A percentile compares a stretch with the other conserved stretches of the same genome.
Evolutionary conservation across 78 protist genomes (phyloP).

Genomic region (Speleostelium caveatum): DNA sequence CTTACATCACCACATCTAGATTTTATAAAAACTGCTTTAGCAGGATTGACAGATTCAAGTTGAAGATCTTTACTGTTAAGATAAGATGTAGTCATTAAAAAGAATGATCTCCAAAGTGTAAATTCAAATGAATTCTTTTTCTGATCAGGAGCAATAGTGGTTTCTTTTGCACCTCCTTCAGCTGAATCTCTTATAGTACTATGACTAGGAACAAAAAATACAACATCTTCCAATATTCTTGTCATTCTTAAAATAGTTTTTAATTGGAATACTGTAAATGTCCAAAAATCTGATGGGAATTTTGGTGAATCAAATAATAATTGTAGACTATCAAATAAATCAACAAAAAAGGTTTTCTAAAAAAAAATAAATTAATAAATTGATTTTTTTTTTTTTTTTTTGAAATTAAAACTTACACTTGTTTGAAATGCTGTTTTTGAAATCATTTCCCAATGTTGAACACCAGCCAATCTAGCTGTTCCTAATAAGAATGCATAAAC

Average conservation of each 20-base stretch:
- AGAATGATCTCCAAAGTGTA: constrained; percentile 54
- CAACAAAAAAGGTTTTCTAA: constrained; percentile 49
- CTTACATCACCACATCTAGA: constrained; percentile 74
- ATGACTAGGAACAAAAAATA: constrained; percentile 13
- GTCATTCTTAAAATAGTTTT: constrained; percentile 71
- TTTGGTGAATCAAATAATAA: constrained; percentile 58
- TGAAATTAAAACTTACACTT: no score
- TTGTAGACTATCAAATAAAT: constrained; percentile 46
- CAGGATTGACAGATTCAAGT: constrained; percentile 76
- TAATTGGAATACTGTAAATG: constrained; percentile 70
- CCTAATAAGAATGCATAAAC: constrained; percentile 69
- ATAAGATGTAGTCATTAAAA: constrained; percentile 64
- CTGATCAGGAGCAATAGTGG: not conserved
- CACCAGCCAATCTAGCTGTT: constrained; percentile 55
- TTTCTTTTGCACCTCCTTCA: not conserved
- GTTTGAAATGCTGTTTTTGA: constrained; percentile 8
- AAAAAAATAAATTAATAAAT: no score
- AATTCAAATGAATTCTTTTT: constrained; percentile 27
- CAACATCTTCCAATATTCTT: constrained; percentile 63
- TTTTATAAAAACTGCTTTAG: constrained; percentile 69
- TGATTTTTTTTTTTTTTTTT: no score
- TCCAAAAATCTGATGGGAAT: constrained; percentile 78
- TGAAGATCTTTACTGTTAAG: constrained; percentile 64
- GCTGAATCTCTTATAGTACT: not conserved
- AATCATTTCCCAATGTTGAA: constrained; percentile 77